Evolutionary conservation across 805 yeast species (phyloP).

Genomic region (Schizosaccharomyces osmophilus): DNA sequence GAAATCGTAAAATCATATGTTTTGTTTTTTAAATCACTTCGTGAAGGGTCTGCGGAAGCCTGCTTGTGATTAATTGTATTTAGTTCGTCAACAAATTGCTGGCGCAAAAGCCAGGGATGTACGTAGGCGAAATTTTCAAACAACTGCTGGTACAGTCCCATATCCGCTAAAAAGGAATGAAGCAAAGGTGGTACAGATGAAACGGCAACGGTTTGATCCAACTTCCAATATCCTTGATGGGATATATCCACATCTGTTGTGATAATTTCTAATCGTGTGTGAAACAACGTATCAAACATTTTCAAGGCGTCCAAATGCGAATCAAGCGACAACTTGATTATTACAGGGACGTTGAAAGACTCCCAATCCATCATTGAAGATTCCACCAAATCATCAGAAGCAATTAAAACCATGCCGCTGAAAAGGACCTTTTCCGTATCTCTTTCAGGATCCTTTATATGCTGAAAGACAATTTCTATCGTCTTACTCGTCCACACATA

Average conservation of each 20-base stretch:
- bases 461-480: not conserved
- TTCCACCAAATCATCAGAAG: not conserved
- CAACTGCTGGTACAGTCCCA: not conserved
- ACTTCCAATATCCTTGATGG: not conserved
- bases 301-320: not conserved
- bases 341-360: not conserved
- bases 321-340: not conserved
- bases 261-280: not conserved
- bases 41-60: not conserved
- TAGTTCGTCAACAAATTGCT: not conserved
- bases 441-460: not conserved
- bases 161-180: not conserved
- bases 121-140: not conserved
- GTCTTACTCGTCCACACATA: not conserved
- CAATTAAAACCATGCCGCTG: not conserved
- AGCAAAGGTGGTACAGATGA: not conserved
- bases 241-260: not conserved
- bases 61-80: not conserved
- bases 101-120: not conserved
- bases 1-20: not conserved
- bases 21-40: not conserved
- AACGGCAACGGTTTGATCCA: not conserved
- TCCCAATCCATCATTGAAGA: not conserved
- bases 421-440: not conserved
- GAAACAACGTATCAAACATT: not conserved